A percentile compares a stretch with the other conserved stretches of the same genome.
Evolutionary conservation across 192 early-diverging fungal species (phyloP).

Genomic region (Mortierella claussenii): DNA sequence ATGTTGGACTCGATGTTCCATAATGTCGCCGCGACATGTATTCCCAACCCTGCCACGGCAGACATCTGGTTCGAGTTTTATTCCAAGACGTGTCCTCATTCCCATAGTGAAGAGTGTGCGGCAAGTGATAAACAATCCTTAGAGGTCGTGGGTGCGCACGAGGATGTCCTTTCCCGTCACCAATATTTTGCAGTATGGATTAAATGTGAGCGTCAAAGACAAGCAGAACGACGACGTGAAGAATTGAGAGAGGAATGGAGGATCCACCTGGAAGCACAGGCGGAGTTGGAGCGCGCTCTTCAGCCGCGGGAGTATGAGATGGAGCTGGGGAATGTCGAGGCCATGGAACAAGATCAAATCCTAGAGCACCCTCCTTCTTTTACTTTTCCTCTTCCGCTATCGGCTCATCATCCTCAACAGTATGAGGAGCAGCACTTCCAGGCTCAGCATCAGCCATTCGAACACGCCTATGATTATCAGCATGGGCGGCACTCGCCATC

Average conservation of each 20-base stretch:
- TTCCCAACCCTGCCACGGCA: constrained; percentile 8
- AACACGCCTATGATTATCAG: too few relatives aligned
- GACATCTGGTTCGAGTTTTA: constrained; percentile 45
- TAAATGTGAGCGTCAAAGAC: constrained; percentile 6
- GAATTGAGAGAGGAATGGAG: constrained; percentile 14
- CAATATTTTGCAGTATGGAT: constrained; percentile 17
- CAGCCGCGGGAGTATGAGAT: too few relatives aligned
- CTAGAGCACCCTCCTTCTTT: too few relatives aligned
- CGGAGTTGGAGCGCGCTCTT: too few relatives aligned
- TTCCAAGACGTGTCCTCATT: not conserved
- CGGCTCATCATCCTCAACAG: too few relatives aligned
- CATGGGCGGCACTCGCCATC: too few relatives aligned
- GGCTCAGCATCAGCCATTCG: too few relatives aligned
- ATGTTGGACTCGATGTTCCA: constrained; percentile 31
- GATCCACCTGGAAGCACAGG: not conserved
- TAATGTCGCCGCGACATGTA: not conserved
- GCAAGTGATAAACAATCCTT: not conserved
- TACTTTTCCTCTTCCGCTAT: too few relatives aligned
- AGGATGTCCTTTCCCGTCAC: not conserved
- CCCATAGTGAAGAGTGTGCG: too few relatives aligned
- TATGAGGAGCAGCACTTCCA: too few relatives aligned
- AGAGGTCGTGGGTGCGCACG: constrained; percentile 16
- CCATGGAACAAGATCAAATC: too few relatives aligned
- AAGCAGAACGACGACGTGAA: constrained; percentile 1
- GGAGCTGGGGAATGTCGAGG: too few relatives aligned